Conservation (phyloP, 352 stramenopile genomes). For the Globisporangium cederbergense region DNA sequence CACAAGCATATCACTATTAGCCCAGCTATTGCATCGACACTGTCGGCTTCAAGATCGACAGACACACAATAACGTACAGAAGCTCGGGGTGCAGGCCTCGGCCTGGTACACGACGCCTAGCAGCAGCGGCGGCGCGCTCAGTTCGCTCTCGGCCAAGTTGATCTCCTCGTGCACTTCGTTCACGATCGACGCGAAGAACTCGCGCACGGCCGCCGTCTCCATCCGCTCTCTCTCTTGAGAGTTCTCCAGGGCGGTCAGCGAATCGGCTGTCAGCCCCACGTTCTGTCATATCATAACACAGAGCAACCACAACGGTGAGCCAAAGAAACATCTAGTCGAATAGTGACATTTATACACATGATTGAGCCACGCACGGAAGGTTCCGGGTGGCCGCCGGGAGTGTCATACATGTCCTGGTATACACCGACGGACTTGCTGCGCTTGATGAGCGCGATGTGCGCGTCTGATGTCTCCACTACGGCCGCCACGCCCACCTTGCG, state of each 20-base stretch:
- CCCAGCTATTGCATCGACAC: not conserved
- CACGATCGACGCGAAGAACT: conserved; percentile 72
- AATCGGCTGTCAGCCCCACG: conserved; percentile 30
- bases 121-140: conserved; percentile 47
- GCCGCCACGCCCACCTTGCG: conserved; percentile 78
- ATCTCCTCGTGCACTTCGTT: conserved; percentile 79
- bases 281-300: conserved; percentile 14
- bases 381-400: conserved; percentile 76
- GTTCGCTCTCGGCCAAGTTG: conserved; percentile 41
- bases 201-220: conserved; percentile 29
- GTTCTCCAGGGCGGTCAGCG: conserved; percentile 22
- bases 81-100: conserved; percentile 71
- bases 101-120: conserved; percentile 71
- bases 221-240: conserved; percentile 12
- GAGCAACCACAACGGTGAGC: not conserved
- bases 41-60: not conserved
- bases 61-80: conserved; percentile 36
- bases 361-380: conserved; percentile 29
- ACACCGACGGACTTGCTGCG: conserved; percentile 60
- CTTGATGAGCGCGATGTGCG: conserved; percentile 60
- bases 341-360: not conserved
- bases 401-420: conserved; percentile 75
- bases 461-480: conserved; percentile 61
- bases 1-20: not conserved
- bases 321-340: not conserved